These are phyloP conservation scores for Biscogniauxia sp. DNA, from an alignment of 2,329 filamentous ascomycete species.

Conservation along the genomic window DNA sequence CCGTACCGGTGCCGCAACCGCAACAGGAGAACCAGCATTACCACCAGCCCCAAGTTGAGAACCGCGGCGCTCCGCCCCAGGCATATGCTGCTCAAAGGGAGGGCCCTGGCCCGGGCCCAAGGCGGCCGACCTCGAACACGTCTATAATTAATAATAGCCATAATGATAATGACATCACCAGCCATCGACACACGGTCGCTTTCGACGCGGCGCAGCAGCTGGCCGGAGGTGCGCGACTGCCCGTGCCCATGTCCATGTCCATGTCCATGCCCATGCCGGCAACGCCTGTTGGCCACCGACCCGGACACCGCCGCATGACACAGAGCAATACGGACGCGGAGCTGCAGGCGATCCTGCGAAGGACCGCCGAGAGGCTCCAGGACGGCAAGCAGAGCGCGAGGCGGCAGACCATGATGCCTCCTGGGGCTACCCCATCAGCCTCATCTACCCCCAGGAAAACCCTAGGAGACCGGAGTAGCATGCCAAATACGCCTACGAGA, in stretches of 20 bases:
- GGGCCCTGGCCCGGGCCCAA: not conserved
- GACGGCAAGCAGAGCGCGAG: constrained; percentile 35
- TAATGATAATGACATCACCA: constrained; percentile 3
- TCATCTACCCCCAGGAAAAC: not conserved
- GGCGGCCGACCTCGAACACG: not conserved
- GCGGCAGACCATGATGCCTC: constrained; percentile 27
- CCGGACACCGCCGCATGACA: constrained; percentile 16
- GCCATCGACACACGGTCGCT: constrained; percentile 13
- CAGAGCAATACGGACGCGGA: constrained; percentile 45
- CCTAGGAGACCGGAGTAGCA: not conserved
- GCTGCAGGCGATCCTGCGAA: constrained; percentile 49
- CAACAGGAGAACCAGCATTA: not conserved
- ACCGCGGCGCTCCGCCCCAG: not conserved
- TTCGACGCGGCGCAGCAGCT: constrained; percentile 27
- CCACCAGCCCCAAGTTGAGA: not conserved
- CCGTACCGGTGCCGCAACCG: no score
- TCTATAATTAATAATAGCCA: not conserved
- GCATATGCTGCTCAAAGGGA: not conserved
- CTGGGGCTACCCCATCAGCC: constrained; percentile 3
- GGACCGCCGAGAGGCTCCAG: constrained; percentile 50
- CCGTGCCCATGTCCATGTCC: constrained; percentile 4
- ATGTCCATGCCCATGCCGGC: constrained; percentile 1
- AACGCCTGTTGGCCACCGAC: constrained; percentile 11
- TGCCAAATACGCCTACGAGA: not conserved
- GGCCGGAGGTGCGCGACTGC: constrained; percentile 27